Evolutionary conservation across 2,329 filamentous ascomycete species (phyloP), one percentile per base, ranked within the genome.

Genomic region (Scopulariopsis brevicaulis): DNA sequence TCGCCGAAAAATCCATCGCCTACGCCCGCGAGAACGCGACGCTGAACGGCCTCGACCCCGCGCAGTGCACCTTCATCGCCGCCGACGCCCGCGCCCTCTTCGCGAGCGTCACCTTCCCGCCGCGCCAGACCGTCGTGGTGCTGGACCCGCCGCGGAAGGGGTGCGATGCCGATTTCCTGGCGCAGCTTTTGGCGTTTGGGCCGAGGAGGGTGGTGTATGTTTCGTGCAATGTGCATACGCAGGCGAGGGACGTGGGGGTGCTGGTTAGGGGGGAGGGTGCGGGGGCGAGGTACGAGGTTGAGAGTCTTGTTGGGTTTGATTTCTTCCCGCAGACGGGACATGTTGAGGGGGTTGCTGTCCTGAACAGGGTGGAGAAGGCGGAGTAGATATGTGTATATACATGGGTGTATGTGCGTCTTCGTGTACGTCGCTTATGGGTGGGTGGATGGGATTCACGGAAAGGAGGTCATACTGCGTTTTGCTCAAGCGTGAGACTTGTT

Each of bases 121-220:
- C 89, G 2, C 83, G 90, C 60, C 85, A 96, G 73, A 97, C 93
- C 0, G 87, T 90, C 43, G 88, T 97, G n/a, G 87, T 99, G 61
- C 86, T 99, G 59, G 94, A 99, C 68, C 94, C 94, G n/a, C 92
- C 94, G 7, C 82, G 94, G 51, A 99, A 97, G 71, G 94, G 94
- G 11, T 97, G 94, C 69, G 93, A 96, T 65, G 83, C 85, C 54
- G 82, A 82, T 62, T 99, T 99, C 70, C 73, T 99, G 50, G 72
- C 76, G 18, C 94, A 99, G 74, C 72, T 99, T 66, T 74, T 96
- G 57, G 72, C 75, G 6, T 96, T 89, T 65, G 87, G 81, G 0
- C 93, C 94, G 0, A 79, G 79, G 62, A 79, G 94, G 60, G 83
- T 99, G 12, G 84, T 96, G 4, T 99, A 99, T 69, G 93, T 99